Percentiles rank a stretch among this genome's conserved stretches.
Evolutionary conservation across 75 land plant genomes (phyloP).

Genomic region (Gnetum montanum): DNA sequence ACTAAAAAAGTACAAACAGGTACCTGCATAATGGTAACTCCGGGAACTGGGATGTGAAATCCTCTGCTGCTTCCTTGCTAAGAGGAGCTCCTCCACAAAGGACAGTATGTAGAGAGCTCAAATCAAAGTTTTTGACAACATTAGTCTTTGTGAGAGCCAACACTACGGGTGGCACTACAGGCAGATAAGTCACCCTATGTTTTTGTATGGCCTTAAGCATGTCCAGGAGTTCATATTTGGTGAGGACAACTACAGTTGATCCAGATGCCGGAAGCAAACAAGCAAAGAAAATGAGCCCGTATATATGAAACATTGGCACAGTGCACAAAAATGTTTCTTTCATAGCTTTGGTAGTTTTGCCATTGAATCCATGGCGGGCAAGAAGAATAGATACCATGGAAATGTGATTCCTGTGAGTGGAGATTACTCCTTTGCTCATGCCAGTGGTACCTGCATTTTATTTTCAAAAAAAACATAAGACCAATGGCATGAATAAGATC

Average conservation of each 20-base stretch:
- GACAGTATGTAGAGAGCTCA: slow-evolving; percentile 24
- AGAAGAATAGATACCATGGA: slow-evolving; percentile 35
- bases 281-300: slow-evolving; percentile 35
- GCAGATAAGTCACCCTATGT: slow-evolving; percentile 29
- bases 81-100: slow-evolving; percentile 49
- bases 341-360: neutral
- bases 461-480: slow-evolving; percentile 76
- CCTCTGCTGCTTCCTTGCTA: slow-evolving; percentile 33
- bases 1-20: neutral
- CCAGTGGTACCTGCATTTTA: slow-evolving; percentile 96
- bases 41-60: slow-evolving; percentile 33
- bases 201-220: slow-evolving; percentile 31
- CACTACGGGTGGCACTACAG: slow-evolving; percentile 49
- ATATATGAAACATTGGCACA: slow-evolving; percentile 54
- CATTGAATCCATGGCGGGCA: slow-evolving; percentile 10
- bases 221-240: slow-evolving; percentile 23
- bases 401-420: slow-evolving; percentile 71
- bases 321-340: slow-evolving; percentile 20
- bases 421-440: slow-evolving; percentile 72
- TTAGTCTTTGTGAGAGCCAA: slow-evolving; percentile 24
- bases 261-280: slow-evolving; percentile 18
- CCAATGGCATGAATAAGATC: too few species aligned
- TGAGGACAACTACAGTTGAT: slow-evolving; percentile 22
- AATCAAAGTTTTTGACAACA: slow-evolving; percentile 7
- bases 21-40: slow-evolving; percentile 13